Conservation (phyloP, 176 grass and related monocot species). For the Secale cereale region DNA sequence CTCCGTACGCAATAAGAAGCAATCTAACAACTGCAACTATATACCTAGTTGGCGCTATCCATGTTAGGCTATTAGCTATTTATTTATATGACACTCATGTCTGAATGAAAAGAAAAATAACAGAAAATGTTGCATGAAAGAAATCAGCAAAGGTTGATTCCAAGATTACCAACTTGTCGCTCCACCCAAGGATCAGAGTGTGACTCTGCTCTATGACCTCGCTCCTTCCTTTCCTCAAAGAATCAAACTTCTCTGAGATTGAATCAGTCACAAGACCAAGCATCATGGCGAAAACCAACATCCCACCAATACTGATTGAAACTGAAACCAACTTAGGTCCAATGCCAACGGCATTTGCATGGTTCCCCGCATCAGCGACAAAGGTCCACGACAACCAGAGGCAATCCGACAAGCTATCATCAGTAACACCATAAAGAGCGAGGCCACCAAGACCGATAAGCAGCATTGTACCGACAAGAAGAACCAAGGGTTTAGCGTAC, state of each 20-base stretch:
- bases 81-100: background rate
- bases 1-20: background rate
- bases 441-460: slow-evolving; percentile 62
- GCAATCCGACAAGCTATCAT: slow-evolving; percentile 60
- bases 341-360: slow-evolving; percentile 53
- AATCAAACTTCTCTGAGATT: slow-evolving; percentile 84
- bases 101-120: background rate
- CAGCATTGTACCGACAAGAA: slow-evolving; percentile 62
- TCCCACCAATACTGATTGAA: slow-evolving; percentile 73
- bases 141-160: background rate
- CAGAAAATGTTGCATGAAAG: background rate
- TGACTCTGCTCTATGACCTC: slow-evolving; percentile 69
- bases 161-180: slow-evolving; percentile 62
- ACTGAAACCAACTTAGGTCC: slow-evolving; percentile 74
- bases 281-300: slow-evolving; percentile 87
- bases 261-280: slow-evolving; percentile 78
- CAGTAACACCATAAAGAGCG: slow-evolving; percentile 64
- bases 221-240: slow-evolving; percentile 76
- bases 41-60: background rate
- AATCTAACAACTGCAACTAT: background rate
- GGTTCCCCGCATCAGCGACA: slow-evolving; percentile 73
- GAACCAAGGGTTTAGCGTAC: slow-evolving; percentile 67
- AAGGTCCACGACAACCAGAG: slow-evolving; percentile 77
- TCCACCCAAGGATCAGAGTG: slow-evolving; percentile 76
- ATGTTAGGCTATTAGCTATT: background rate